These are phyloP conservation scores for Cenchrus purpureus DNA, from an alignment of 176 grass and related monocot genomes.

Conservation along the genomic window DNA sequence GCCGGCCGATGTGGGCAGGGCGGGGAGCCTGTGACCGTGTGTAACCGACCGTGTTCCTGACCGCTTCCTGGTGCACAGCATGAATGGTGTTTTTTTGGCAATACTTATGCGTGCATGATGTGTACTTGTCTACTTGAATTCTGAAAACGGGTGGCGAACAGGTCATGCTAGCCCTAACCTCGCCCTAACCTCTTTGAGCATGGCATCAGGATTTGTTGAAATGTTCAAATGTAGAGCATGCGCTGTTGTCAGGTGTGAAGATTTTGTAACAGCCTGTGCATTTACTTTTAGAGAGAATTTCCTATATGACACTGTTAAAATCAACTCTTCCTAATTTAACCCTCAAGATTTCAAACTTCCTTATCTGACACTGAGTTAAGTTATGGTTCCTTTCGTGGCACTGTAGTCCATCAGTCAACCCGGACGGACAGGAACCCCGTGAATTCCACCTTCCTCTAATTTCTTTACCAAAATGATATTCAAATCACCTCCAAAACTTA, in stretches of 20 bases:
- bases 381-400: too few species aligned
- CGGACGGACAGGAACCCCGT: too few species aligned
- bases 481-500: too few species aligned
- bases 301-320: too few species aligned
- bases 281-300: not conserved
- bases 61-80: not conserved
- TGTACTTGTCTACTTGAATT: not conserved
- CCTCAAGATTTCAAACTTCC: too few species aligned
- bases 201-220: not conserved
- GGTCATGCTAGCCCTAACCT: not conserved
- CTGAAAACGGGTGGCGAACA: not conserved
- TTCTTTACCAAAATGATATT: too few species aligned
- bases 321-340: too few species aligned
- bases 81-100: not conserved
- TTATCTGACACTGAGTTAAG: too few species aligned
- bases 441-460: too few species aligned
- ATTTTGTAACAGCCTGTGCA: not conserved
- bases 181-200: not conserved
- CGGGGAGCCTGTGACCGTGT: not conserved
- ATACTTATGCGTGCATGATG: not conserved
- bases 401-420: too few species aligned
- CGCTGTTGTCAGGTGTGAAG: not conserved
- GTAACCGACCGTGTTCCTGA: not conserved
- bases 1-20: too few species aligned
- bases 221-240: not conserved